Evolutionary conservation across 129 eudicot species (phyloP), one percentile per base, ranked within the genome.

Genomic region (Solidago caesia): DNA sequence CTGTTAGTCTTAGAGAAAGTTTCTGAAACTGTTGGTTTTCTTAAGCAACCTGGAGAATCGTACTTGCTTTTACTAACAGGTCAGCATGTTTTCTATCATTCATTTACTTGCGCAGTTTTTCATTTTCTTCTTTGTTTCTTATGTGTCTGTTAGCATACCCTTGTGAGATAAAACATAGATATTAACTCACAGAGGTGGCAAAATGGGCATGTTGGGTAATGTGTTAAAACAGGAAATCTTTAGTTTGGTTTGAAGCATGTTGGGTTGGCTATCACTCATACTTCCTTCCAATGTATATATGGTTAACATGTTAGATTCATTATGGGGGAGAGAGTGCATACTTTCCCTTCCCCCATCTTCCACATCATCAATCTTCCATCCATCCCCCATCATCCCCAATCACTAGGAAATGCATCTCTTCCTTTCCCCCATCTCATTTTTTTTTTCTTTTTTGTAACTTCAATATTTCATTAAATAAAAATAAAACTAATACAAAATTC

Each of bases 1-100:
- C n/a, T n/a, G n/a, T n/a, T n/a, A n/a, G n/a, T n/a, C n/a, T n/a
- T n/a, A 86, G 91, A 90, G 75, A 94, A 94, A 74, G 89, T 90
- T 68, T 81, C 93, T 43, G 83, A 88, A 75, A 88, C 98, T 11
- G 79, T 94, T 61, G 74, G 81, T 47, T 88, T 90, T 78, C 97
- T 94, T 61, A 77, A 84, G 27, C 87, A 81, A 51, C 91, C 97
- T 0, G 96, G 84, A 81, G 75, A 88, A 39, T 71, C 80, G 8
- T 85, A 79, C 85, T 46, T 94, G 75, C 93, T 94, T 73, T 80
- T 94, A 62, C 97, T 94, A 68, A 88, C 98, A 72, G 98, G 98
- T 90, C 72, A 52, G 44, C 4, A 75, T 29, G 8, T 52, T 66
- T 10, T 43, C 42, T 12, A 11, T 46, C 42, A 1, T 48, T 42